Evolutionary conservation across 768 basidiomycete species (phyloP).

Genomic region (Auricularia auricula-judae): DNA sequence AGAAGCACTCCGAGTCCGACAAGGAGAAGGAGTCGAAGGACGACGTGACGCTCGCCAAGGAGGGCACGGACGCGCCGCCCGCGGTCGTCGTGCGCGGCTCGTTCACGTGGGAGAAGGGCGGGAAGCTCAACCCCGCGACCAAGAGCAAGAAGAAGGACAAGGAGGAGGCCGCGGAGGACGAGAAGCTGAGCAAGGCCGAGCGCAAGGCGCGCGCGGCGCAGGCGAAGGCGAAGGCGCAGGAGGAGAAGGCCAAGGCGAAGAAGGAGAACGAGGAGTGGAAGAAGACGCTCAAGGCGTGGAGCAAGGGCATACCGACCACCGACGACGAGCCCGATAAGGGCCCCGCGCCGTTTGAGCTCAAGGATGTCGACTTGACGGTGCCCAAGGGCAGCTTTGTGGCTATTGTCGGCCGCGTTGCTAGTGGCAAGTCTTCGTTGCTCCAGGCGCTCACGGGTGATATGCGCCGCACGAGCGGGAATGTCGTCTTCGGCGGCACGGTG

Average conservation of each 20-base stretch:
- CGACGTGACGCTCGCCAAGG: neutral
- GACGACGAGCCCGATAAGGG: constrained; percentile 1
- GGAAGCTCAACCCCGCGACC: constrained; percentile 5
- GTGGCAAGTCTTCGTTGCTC: constrained; percentile 57
- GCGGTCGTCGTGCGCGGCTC: constrained; percentile 40
- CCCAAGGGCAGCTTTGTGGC: constrained; percentile 52
- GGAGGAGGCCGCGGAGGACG: constrained; percentile 15
- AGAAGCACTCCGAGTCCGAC: neutral
- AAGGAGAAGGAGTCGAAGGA: constrained; percentile 1
- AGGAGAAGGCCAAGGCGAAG: constrained; percentile 6
- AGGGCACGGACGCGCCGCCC: constrained; percentile 9
- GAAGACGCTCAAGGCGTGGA: neutral
- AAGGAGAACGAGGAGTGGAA: constrained; percentile 20
- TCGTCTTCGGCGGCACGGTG: constrained; percentile 24
- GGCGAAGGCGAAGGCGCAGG: constrained; percentile 9
- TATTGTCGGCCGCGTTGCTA: constrained; percentile 63
- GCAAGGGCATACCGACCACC: constrained; percentile 10
- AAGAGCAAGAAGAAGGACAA: neutral
- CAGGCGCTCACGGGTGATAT: constrained; percentile 57
- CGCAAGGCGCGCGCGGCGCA: constrained; percentile 1
- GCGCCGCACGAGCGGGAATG: constrained; percentile 47
- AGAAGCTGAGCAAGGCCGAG: constrained; percentile 8
- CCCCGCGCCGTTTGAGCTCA: constrained; percentile 36
- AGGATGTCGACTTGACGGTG: constrained; percentile 33
- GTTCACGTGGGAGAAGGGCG: constrained; percentile 39